A percentile compares a stretch with the other conserved stretches of the same genome.
These are phyloP conservation scores for Stentor coeruleus DNA, from an alignment of 73 alveolate species.

Conservation along the genomic window DNA sequence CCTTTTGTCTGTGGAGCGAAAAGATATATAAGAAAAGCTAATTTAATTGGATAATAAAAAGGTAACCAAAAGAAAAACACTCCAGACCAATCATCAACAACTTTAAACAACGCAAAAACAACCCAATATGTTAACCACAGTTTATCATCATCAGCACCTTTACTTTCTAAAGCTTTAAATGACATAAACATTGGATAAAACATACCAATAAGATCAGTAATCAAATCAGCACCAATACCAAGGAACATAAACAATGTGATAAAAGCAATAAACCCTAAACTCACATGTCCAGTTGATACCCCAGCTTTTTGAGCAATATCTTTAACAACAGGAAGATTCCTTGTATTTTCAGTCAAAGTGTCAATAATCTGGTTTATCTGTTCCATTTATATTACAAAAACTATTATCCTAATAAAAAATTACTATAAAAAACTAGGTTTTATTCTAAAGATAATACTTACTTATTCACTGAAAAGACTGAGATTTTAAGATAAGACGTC, in stretches of 20 bases:
- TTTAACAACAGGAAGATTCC: no score
- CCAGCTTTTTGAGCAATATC: no score
- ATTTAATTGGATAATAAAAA: constrained; percentile 68
- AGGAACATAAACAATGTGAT: no score
- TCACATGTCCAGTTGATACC: no score
- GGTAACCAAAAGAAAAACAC: constrained; percentile 64
- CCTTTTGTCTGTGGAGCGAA: constrained; percentile 72
- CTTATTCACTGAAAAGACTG: constrained; percentile 17
- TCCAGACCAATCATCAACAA: constrained; percentile 61
- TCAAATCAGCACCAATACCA: constrained; percentile 58
- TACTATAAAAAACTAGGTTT: no score
- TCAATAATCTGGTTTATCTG: no score
- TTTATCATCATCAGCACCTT: constrained; percentile 54
- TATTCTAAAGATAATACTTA: no score
- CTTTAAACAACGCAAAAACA: constrained; percentile 52
- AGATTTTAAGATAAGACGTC: not conserved
- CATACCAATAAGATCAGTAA: constrained; percentile 74
- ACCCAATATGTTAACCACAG: constrained; percentile 87
- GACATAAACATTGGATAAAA: constrained; percentile 77
- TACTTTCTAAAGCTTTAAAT: constrained; percentile 72
- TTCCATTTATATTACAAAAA: no score
- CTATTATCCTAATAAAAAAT: no score
- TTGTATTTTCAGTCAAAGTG: no score
- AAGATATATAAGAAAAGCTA: constrained; percentile 63
- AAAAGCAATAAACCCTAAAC: no score